Conservation (phyloP, 2,329 filamentous ascomycete genomes). For the Emmonsia crescens region DNA sequence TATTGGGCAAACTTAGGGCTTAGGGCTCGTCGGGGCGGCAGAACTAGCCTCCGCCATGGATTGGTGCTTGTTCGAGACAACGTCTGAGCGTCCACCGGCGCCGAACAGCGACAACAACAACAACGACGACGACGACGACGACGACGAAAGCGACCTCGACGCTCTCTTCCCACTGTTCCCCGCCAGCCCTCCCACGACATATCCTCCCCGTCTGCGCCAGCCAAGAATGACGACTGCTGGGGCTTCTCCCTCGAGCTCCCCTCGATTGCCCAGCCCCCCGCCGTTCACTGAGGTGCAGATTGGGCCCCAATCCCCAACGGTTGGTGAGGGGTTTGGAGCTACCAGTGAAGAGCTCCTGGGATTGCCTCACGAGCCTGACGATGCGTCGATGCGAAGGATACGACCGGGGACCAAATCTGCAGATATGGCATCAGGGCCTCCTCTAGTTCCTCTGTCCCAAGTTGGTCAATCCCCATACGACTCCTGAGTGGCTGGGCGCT, state of each 20-base stretch:
- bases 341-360: conserved; percentile 46
- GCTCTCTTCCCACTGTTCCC: background rate
- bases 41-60: conserved; percentile 2
- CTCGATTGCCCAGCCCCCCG: conserved; percentile 86
- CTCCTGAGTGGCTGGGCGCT: background rate
- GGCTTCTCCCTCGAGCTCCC: conserved; percentile 58
- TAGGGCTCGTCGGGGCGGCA: conserved; percentile 19
- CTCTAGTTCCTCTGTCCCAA: conserved; percentile 73
- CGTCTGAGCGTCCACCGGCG: background rate
- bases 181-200: background rate
- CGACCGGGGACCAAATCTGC: conserved; percentile 83
- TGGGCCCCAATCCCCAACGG: conserved; percentile 62
- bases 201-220: conserved; percentile 7
- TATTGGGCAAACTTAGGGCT: conserved; percentile 20
- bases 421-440: conserved; percentile 87
- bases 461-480: conserved; percentile 35
- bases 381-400: conserved; percentile 71
- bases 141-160: background rate
- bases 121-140: background rate
- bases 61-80: conserved; percentile 1
- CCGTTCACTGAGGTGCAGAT: conserved; percentile 92
- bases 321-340: conserved; percentile 49
- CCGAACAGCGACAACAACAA: too few species aligned
- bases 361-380: conserved; percentile 49
- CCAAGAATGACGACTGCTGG: conserved; percentile 33